phyloP scores from a whole-genome alignment of 2,329 filamentous ascomycete species.

The Venturiaceae sp. region DNA sequence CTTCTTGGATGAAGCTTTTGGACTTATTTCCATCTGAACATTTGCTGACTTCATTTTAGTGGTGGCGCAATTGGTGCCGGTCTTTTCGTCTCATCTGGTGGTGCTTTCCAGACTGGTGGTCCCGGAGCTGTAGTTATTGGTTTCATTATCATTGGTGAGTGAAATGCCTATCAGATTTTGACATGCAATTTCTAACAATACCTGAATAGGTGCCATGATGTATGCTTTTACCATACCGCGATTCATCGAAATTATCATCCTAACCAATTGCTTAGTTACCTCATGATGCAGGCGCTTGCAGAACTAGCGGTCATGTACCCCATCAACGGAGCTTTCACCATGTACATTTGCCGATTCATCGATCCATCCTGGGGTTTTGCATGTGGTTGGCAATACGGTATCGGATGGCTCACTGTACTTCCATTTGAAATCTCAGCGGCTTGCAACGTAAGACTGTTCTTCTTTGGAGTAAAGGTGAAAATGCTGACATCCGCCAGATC shows the following conservation, averaged over 20 bases:
- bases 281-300: slow-evolving; percentile 11
- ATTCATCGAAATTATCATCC: background rate
- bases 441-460: too few species aligned
- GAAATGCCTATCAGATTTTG: background rate
- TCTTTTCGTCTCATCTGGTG: slow-evolving; percentile 25
- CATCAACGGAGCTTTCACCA: slow-evolving; percentile 11
- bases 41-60: background rate
- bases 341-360: slow-evolving; percentile 13
- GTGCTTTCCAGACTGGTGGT: slow-evolving; percentile 12
- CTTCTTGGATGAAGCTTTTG: too few species aligned
- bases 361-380: slow-evolving; percentile 18
- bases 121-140: slow-evolving; percentile 17
- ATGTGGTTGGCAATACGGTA: slow-evolving; percentile 19
- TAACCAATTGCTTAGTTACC: background rate
- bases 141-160: slow-evolving; percentile 43
- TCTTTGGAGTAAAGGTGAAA: too few species aligned
- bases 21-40: background rate
- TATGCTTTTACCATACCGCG: background rate
- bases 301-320: slow-evolving; percentile 13
- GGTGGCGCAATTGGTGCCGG: slow-evolving; percentile 24
- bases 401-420: slow-evolving; percentile 8
- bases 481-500: too few species aligned
- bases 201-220: slow-evolving; percentile 5
- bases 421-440: slow-evolving; percentile 24
- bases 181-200: background rate